Percentiles rank a stretch among this genome's conserved stretches.
phyloP scores from a whole-genome alignment of 2,329 filamentous ascomycete genomes.

The Cytospora schulzeri region DNA sequence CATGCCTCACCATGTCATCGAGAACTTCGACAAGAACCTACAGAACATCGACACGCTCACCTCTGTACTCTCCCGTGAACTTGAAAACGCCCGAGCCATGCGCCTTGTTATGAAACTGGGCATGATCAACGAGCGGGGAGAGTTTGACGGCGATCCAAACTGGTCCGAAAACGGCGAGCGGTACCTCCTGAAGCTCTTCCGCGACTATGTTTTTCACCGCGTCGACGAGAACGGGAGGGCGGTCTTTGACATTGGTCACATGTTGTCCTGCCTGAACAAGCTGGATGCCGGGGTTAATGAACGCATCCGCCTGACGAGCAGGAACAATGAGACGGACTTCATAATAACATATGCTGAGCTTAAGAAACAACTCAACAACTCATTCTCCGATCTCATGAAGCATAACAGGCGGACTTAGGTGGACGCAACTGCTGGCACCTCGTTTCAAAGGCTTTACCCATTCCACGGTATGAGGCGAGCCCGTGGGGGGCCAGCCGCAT shows the following conservation, averaged over 20 bases:
- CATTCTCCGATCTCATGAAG: slow-evolving; percentile 62
- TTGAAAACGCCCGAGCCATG: slow-evolving; percentile 86
- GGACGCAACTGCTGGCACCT: background rate
- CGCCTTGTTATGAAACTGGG: slow-evolving; percentile 82
- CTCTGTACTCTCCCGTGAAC: slow-evolving; percentile 72
- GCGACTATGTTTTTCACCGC: slow-evolving; percentile 97
- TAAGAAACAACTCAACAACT: slow-evolving; percentile 62
- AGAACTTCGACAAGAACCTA: slow-evolving; percentile 75
- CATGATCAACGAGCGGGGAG: slow-evolving; percentile 85
- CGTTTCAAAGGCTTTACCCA: background rate
- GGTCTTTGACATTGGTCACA: slow-evolving; percentile 83
- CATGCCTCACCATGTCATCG: slow-evolving; percentile 76
- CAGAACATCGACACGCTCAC: slow-evolving; percentile 76
- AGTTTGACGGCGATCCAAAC: slow-evolving; percentile 72
- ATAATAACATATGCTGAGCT: slow-evolving; percentile 90
- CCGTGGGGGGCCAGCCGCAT: background rate
- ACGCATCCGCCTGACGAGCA: slow-evolving; percentile 79
- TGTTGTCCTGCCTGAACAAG: slow-evolving; percentile 85
- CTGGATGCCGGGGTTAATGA: slow-evolving; percentile 89
- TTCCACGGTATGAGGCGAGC: background rate
- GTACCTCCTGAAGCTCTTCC: slow-evolving; percentile 91
- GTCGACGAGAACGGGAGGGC: slow-evolving; percentile 84
- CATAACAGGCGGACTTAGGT: slow-evolving; percentile 31
- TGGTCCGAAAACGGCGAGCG: slow-evolving; percentile 95
- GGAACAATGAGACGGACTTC: slow-evolving; percentile 88